phyloP scores from a whole-genome alignment of 805 yeast species.

The Yarrowia bubula region DNA sequence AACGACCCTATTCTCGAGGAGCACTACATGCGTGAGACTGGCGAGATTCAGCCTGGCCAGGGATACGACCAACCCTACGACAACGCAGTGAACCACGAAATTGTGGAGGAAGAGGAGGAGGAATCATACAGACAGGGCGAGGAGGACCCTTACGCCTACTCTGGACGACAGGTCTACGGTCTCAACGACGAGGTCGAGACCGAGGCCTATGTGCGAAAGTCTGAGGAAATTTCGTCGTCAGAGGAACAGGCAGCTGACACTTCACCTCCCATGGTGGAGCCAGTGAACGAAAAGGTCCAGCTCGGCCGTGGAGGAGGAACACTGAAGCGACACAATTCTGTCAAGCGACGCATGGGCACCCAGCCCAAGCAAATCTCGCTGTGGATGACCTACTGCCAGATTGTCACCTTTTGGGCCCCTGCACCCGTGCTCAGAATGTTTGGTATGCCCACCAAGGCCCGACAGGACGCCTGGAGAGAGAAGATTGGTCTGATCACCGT shows the following conservation, averaged over 20 bases:
- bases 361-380: conserved; percentile 38
- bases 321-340: conserved; percentile 13
- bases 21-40: conserved; percentile 26
- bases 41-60: conserved; percentile 20
- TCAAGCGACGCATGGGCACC: conserved; percentile 10
- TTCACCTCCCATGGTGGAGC: conserved; percentile 1
- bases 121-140: conserved; percentile 32
- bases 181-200: conserved; percentile 54
- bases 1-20: conserved; percentile 51
- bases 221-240: conserved; percentile 12
- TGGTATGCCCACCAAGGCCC: conserved; percentile 74
- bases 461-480: conserved; percentile 97
- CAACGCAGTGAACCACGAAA: conserved; percentile 29
- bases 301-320: conserved; percentile 20
- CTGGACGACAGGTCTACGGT: conserved; percentile 43
- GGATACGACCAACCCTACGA: conserved; percentile 28
- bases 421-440: conserved; percentile 63
- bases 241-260: conserved; percentile 22
- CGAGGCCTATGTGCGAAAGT: conserved; percentile 8
- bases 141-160: conserved; percentile 11
- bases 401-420: conserved; percentile 91
- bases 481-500: conserved; percentile 81
- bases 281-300: conserved; percentile 4
- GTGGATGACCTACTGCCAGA: conserved; percentile 83
- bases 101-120: conserved; percentile 27